phyloP scores from a whole-genome alignment of 192 early-diverging fungal species.

The Rhizoclosmatium globosum region DNA sequence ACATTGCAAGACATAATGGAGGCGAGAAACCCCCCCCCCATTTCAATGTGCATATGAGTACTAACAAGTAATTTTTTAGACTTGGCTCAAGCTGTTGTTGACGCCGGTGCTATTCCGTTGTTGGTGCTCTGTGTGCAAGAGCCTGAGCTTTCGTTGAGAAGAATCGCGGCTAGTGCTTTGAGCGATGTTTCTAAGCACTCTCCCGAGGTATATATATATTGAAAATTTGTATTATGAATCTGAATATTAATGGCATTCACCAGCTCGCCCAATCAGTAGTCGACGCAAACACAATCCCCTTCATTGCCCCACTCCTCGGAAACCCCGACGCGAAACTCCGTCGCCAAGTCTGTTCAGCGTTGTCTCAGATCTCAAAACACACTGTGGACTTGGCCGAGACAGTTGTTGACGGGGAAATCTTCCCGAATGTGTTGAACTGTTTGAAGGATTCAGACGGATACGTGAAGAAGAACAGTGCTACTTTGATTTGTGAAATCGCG shows the following conservation, averaged over 20 bases:
- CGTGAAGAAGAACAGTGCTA: conserved; percentile 65
- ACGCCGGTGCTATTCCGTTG: conserved; percentile 63
- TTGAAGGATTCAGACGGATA: conserved; percentile 61
- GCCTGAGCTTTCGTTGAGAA: conserved; percentile 58
- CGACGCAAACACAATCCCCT: conserved; percentile 61
- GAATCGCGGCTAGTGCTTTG: conserved; percentile 65
- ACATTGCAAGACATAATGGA: conserved; percentile 66
- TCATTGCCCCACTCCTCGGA: conserved; percentile 57
- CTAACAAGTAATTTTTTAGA: conserved; percentile 49
- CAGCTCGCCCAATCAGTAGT: conserved; percentile 68
- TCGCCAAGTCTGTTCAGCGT: conserved; percentile 62
- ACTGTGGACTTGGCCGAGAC: conserved; percentile 66
- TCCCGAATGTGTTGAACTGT: conserved; percentile 60
- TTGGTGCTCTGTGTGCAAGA: conserved; percentile 67
- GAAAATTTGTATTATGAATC: background rate
- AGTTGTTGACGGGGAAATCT: conserved; percentile 65
- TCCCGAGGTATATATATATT: conserved; percentile 60
- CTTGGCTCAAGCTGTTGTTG: conserved; percentile 63
- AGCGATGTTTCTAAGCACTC: conserved; percentile 67
- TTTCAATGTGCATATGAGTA: background rate
- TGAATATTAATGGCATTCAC: background rate
- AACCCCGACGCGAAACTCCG: conserved; percentile 65
- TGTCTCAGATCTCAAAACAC: conserved; percentile 67
- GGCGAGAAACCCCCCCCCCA: conserved; percentile 43
- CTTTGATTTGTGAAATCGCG: conserved; percentile 65